Conservation (phyloP, 2,329 filamentous ascomycete species). For the Fusarium sp. region DNA sequence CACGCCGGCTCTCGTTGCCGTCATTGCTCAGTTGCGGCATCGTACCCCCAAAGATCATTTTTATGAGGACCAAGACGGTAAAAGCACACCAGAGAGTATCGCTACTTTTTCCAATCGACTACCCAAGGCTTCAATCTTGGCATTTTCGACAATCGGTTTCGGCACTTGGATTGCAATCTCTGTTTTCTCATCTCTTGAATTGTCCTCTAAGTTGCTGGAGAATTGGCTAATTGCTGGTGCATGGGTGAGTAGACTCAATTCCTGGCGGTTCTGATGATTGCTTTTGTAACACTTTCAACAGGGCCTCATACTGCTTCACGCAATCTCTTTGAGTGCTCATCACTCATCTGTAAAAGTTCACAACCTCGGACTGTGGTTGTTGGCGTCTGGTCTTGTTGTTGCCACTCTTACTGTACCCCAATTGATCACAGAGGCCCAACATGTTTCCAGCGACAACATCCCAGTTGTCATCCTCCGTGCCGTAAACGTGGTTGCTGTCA, state of each 20-base stretch:
- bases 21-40: conserved; percentile 48
- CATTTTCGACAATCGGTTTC: conserved; percentile 65
- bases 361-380: conserved; percentile 62
- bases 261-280: not conserved
- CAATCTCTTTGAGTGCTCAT: conserved; percentile 58
- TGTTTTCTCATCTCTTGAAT: conserved; percentile 59
- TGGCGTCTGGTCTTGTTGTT: conserved; percentile 59
- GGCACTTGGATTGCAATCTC: conserved; percentile 66
- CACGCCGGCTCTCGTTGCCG: conserved; percentile 49
- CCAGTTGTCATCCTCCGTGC: conserved; percentile 58
- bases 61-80: conserved; percentile 78
- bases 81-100: conserved; percentile 71
- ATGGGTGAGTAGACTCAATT: conserved; percentile 66
- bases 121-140: conserved; percentile 65
- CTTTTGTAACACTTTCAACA: conserved; percentile 41
- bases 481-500: conserved; percentile 56
- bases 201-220: conserved; percentile 53
- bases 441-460: conserved; percentile 47
- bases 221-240: conserved; percentile 69
- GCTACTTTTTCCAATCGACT: conserved; percentile 69
- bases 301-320: conserved; percentile 64
- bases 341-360: conserved; percentile 64
- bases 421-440: conserved; percentile 50
- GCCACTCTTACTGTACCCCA: conserved; percentile 57
- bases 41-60: conserved; percentile 55